Evolutionary conservation across 2,329 filamentous ascomycete species (phyloP).

Genomic region (Pseudogymnoascus sp.): DNA sequence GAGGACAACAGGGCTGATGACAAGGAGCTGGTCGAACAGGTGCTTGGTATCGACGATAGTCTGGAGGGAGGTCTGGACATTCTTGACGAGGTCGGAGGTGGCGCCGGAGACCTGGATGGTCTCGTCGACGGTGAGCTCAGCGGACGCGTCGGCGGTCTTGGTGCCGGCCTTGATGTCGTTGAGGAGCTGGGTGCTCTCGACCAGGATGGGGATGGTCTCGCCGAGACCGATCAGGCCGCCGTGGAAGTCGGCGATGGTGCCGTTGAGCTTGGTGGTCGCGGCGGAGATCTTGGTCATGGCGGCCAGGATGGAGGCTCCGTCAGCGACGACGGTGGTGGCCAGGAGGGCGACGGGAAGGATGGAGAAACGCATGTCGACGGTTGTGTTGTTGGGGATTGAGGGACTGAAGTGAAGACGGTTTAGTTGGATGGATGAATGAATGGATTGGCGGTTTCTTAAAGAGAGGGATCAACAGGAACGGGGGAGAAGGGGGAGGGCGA

Average conservation of each 20-base stretch:
- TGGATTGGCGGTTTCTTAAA: background rate
- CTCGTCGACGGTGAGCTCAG: constrained; percentile 32
- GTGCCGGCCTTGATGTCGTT: constrained; percentile 34
- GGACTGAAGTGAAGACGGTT: background rate
- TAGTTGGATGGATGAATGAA: background rate
- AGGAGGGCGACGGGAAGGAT: constrained; percentile 15
- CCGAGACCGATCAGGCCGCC: constrained; percentile 12
- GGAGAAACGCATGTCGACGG: constrained; percentile 17
- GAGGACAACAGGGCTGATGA: constrained; percentile 35
- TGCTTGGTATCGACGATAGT: constrained; percentile 28
- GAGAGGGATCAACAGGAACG: background rate
- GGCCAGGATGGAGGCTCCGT: constrained; percentile 19
- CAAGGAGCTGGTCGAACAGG: constrained; percentile 37
- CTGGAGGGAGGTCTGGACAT: constrained; percentile 12
- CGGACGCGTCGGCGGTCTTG: constrained; percentile 30
- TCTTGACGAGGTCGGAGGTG: constrained; percentile 6
- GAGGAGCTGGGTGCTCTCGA: constrained; percentile 33
- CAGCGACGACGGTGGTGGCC: constrained; percentile 18
- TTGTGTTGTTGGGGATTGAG: background rate
- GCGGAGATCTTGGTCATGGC: constrained; percentile 19
- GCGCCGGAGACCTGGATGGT: constrained; percentile 33
- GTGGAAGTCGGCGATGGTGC: constrained; percentile 14
- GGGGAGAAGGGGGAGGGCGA: background rate
- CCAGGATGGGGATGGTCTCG: constrained; percentile 31
- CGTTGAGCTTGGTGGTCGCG: constrained; percentile 18